Conservation (phyloP, 2,329 filamentous ascomycete genomes). For the Sclerotinia subarctica region DNA sequence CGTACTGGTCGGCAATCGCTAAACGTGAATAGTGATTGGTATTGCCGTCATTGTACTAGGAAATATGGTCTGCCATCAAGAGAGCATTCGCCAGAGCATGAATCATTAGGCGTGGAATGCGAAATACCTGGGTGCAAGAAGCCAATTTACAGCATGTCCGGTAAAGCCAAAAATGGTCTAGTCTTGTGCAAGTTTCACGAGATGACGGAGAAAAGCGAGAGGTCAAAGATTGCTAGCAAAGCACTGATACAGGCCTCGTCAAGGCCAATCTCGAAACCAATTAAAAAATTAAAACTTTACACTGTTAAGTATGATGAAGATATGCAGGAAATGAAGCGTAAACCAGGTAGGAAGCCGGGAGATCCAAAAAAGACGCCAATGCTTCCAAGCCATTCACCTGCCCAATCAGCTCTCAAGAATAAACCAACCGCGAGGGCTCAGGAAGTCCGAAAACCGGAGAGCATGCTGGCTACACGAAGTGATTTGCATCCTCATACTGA, state of each 20-base stretch:
- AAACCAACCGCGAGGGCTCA: neutral
- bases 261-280: slow-evolving; percentile 2
- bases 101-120: neutral
- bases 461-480: neutral
- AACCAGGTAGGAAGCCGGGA: slow-evolving; percentile 21
- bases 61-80: neutral
- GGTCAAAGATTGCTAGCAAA: slow-evolving; percentile 9
- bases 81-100: neutral
- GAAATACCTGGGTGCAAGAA: slow-evolving; percentile 15
- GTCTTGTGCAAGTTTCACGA: slow-evolving; percentile 9
- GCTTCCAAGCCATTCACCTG: neutral
- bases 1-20: neutral
- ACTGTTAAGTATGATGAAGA: slow-evolving; percentile 26
- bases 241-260: neutral
- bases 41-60: slow-evolving; percentile 12
- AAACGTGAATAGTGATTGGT: slow-evolving; percentile 12
- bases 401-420: neutral
- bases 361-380: neutral
- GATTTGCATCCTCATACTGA: neutral
- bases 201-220: slow-evolving; percentile 8
- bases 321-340: slow-evolving; percentile 25
- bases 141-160: slow-evolving; percentile 4
- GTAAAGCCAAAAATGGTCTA: slow-evolving; percentile 2
- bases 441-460: neutral
- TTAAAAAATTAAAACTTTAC: slow-evolving; percentile 30